Evolutionary conservation across 352 stramenopile species (phyloP).

Genomic region (Phytopythium vexans): DNA sequence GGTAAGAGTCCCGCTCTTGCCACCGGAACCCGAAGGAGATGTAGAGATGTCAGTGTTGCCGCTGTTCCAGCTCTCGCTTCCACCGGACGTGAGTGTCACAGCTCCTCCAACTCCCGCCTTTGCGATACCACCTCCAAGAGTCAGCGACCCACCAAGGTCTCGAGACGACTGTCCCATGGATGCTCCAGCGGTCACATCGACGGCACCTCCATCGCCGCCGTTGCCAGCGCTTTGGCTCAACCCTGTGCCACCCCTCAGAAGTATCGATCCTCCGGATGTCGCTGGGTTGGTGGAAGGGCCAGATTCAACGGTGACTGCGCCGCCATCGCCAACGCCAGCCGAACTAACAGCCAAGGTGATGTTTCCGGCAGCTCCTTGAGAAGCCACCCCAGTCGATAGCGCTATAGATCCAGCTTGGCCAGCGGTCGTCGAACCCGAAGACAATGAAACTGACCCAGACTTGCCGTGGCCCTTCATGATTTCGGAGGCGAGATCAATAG

Average conservation of each 20-base stretch:
- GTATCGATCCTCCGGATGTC: constrained; percentile 47
- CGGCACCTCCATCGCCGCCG: constrained; percentile 57
- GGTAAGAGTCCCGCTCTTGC: constrained; percentile 54
- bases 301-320: constrained; percentile 41
- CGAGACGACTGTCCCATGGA: constrained; percentile 49
- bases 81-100: constrained; percentile 43
- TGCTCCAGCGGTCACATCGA: constrained; percentile 45
- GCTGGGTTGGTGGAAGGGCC: constrained; percentile 45
- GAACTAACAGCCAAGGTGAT: constrained; percentile 37
- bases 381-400: constrained; percentile 39
- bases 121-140: constrained; percentile 44
- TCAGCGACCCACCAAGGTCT: constrained; percentile 51
- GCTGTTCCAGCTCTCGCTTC: constrained; percentile 46
- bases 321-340: constrained; percentile 46
- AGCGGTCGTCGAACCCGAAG: constrained; percentile 31
- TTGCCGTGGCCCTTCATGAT: constrained; percentile 32
- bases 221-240: constrained; percentile 69
- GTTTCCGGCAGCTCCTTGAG: constrained; percentile 30
- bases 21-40: constrained; percentile 40
- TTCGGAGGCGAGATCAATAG: constrained; percentile 33
- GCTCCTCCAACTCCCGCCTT: constrained; percentile 48
- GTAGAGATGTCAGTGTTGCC: constrained; percentile 46
- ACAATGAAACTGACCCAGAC: constrained; percentile 33
- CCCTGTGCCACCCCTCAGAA: constrained; percentile 43
- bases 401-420: constrained; percentile 37